phyloP scores from a whole-genome alignment of 108 stramenopile genomes.

The Aurantiochytrium sp. region DNA sequence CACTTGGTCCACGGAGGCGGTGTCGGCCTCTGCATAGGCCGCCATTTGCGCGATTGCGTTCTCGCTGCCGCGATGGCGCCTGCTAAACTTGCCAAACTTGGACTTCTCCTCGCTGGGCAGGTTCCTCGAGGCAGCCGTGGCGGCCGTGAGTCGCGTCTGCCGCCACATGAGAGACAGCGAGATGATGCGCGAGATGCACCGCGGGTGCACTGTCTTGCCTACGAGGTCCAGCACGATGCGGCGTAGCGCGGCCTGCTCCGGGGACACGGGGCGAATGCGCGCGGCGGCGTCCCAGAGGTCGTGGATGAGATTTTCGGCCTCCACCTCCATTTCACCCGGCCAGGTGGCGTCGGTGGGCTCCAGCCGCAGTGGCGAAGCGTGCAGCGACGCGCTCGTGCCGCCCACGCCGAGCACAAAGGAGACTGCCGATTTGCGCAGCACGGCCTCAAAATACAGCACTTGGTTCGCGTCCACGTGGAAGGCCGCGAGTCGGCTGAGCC shows the following conservation, averaged over 20 bases:
- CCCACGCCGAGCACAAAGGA: background rate
- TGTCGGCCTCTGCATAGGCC: background rate
- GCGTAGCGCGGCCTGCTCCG: background rate
- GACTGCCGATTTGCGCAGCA: background rate
- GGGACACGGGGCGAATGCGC: background rate
- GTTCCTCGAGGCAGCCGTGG: background rate
- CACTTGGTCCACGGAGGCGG: background rate
- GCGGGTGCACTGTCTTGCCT: background rate
- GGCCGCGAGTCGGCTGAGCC: background rate
- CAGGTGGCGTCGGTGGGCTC: background rate
- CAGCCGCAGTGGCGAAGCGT: background rate
- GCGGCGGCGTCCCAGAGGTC: background rate
- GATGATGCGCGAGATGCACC: background rate
- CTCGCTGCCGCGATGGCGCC: background rate
- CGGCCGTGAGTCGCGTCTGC: background rate
- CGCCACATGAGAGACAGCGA: background rate
- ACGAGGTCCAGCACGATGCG: background rate
- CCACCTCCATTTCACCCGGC: background rate
- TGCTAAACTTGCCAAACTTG: conserved; percentile 14
- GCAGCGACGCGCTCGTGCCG: background rate
- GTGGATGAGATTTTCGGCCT: background rate
- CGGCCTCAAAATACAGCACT: background rate
- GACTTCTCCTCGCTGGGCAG: background rate
- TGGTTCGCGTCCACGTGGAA: background rate
- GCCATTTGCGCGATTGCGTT: background rate